Base-by-base conservation (phyloP, 106 monocot genomes). In the Ottelia alismoides region DNA sequence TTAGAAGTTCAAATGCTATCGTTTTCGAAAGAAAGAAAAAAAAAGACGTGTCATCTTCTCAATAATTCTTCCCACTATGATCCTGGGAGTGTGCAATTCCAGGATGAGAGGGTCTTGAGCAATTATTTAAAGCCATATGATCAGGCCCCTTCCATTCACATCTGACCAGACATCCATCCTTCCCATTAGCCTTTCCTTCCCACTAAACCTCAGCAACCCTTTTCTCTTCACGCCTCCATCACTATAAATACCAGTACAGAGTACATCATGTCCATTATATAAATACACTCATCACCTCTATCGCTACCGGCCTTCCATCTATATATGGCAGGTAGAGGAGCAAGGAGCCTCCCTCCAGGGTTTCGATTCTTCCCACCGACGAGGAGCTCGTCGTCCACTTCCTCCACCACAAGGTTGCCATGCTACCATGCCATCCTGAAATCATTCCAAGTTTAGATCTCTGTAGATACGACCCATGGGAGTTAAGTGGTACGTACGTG, bases 361-460 rank as follows among this genome's bases (percentile, higher is more conserved):
- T 92, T 92, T 67, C 80, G 56, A 16, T 92, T 92, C 83, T 74
- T 80, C 68, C 92, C 92, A 83, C 87, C 23, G 92, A 92, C 45
- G 87, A 87, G 61, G 87, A 92, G 71, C 77, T 92, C 51, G 64
- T 92, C 40, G 62, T 80, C 52, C 87, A 92, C 57, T 92, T 92
- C 72, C 92, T 92, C 56, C 26, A 31, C 28, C 70, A 65, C 31
- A 92, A 83, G 60, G 77, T 77, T 9, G 48, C 77, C 2, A 51
- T 35, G 51, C 60, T 80, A 22, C 80, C 87, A 2, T 77, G 77
- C 71, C 57, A 75, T 0, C 83, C 83, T 1, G 77, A 92, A 55
- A 72, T 87, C 83, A 80, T 92, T 54, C 92, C 92, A 20, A 83
- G 68, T 31, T 55, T 92, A 16, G 75, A 77, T 53, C 74, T 76